These are phyloP conservation scores for Eucalyptus regnans DNA, from an alignment of 345 rosid genomes.

Conservation along the genomic window DNA sequence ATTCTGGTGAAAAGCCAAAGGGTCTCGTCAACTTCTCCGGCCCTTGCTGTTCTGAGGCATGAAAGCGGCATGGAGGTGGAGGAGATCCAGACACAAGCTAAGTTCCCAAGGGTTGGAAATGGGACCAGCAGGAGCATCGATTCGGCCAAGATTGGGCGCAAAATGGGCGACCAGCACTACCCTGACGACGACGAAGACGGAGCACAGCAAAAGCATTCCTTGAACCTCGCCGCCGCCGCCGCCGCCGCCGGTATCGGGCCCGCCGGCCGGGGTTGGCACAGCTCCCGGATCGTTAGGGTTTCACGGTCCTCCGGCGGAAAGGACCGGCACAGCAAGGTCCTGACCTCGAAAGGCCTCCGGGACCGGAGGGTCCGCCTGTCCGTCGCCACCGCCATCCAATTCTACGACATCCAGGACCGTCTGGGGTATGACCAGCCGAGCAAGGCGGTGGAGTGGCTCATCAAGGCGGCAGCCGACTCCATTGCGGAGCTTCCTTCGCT, in stretches of 20 bases:
- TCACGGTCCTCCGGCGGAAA: constrained; percentile 95
- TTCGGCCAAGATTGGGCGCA: constrained; percentile 15
- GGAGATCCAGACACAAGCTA: constrained; percentile 55
- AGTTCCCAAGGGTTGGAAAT: constrained; percentile 47
- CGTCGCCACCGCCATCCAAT: constrained; percentile 83
- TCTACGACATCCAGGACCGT: constrained; percentile 90
- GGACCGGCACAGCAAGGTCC: constrained; percentile 97
- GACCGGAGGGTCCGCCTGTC: constrained; percentile 92
- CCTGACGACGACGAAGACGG: constrained; percentile 48
- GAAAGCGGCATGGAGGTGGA: constrained; percentile 86
- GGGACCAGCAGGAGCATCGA: constrained; percentile 20
- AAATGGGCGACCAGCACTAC: constrained; percentile 6
- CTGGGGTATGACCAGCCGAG: constrained; percentile 96
- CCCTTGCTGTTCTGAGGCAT: constrained; percentile 21
- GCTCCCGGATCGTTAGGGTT: constrained; percentile 90
- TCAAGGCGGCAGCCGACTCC: constrained; percentile 73
- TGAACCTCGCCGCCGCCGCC: constrained; percentile 5
- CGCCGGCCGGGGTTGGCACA: constrained; percentile 42
- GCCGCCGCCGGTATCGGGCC: background rate
- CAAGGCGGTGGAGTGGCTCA: constrained; percentile 96
- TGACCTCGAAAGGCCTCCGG: constrained; percentile 81
- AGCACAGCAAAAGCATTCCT: constrained; percentile 27
- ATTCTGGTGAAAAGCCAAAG: background rate
- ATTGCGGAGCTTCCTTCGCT: constrained; percentile 86
- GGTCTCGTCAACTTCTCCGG: background rate